phyloP scores from a whole-genome alignment of 495 filamentous ascomycete genomes.

The Penicillium manginii region DNA sequence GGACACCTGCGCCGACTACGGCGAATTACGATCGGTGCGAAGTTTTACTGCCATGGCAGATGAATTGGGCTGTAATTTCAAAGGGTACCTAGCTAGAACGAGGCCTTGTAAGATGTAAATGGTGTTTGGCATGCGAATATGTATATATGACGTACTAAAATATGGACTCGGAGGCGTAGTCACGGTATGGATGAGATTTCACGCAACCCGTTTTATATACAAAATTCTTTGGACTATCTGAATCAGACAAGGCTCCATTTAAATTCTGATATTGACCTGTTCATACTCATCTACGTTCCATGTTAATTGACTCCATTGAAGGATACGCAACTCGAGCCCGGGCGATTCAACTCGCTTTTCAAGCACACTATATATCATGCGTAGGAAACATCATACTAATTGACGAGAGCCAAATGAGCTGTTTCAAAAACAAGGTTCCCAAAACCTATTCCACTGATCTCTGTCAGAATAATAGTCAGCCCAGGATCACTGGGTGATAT shows the following conservation, averaged over 20 bases:
- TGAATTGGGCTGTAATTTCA: not conserved
- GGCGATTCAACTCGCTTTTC: too few species aligned
- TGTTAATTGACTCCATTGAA: too few species aligned
- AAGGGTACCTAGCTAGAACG: not conserved
- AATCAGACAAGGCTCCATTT: too few species aligned
- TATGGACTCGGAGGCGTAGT: too few species aligned
- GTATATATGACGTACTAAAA: conserved; percentile 5
- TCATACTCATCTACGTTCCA: too few species aligned
- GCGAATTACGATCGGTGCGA: conserved; percentile 38
- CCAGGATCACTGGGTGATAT: not conserved
- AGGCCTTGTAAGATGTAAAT: not conserved
- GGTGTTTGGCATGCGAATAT: not conserved
- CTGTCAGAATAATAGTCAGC: not conserved
- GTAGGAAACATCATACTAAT: too few species aligned
- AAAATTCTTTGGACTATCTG: too few species aligned
- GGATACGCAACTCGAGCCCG: too few species aligned
- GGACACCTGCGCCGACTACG: conserved; percentile 51
- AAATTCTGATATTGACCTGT: too few species aligned
- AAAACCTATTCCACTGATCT: not conserved
- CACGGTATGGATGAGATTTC: too few species aligned
- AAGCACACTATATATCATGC: too few species aligned
- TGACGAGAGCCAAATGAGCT: not conserved
- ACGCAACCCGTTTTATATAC: too few species aligned
- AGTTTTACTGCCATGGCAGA: conserved; percentile 5
- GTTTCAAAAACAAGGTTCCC: not conserved